These are phyloP conservation scores for Dioscorea dumetorum DNA, from an alignment of 106 monocot species.

Conservation along the genomic window DNA sequence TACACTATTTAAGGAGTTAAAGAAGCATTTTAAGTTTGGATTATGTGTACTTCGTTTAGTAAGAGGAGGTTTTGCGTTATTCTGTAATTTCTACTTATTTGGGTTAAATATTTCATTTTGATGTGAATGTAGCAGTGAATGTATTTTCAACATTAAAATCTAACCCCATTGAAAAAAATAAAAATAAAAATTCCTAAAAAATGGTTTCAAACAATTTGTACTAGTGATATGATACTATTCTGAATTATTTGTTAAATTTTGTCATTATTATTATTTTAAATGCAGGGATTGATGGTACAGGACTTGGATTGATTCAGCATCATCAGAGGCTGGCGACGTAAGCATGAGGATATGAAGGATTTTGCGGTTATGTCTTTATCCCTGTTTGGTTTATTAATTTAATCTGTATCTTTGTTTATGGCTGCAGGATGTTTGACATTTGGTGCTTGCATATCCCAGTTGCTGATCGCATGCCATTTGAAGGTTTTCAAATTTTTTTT, in stretches of 20 bases:
- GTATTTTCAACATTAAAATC: neutral
- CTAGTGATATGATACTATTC: neutral
- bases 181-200: too few species aligned
- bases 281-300: slow-evolving; percentile 77
- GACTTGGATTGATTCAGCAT: slow-evolving; percentile 66
- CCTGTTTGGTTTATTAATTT: neutral
- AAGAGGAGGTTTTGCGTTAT: too few species aligned
- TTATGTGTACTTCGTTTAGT: too few species aligned
- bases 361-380: neutral
- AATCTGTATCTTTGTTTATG: slow-evolving; percentile 1
- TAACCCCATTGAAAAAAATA: too few species aligned
- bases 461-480: slow-evolving; percentile 62
- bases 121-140: neutral
- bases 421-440: slow-evolving; percentile 68
- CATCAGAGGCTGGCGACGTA: slow-evolving; percentile 71
- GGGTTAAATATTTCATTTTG: neutral
- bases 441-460: slow-evolving; percentile 95
- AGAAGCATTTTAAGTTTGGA: too few species aligned
- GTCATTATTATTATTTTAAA: too few species aligned
- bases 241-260: neutral
- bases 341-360: slow-evolving; percentile 2
- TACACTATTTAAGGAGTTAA: neutral
- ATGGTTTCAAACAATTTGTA: neutral
- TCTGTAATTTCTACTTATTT: too few species aligned
- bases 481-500: slow-evolving; percentile 44